phyloP scores from a whole-genome alignment of 192 early-diverging fungal genomes.

The Rhizophagus prolifer region DNA sequence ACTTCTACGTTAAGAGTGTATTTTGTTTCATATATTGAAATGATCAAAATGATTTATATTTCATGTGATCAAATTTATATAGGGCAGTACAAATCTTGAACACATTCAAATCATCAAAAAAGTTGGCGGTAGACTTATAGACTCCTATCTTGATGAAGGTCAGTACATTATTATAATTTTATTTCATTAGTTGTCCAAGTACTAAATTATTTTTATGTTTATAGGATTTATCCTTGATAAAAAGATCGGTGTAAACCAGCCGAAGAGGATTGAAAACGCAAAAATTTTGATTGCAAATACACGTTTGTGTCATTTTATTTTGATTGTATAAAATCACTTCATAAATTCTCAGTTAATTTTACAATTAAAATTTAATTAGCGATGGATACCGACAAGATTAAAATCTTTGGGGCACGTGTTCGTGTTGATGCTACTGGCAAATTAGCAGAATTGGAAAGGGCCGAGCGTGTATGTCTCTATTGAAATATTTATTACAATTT shows the following conservation, averaged over 20 bases:
- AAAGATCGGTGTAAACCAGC: slow-evolving; percentile 98
- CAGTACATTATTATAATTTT: neutral
- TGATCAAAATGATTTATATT: too few species aligned
- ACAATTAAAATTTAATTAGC: slow-evolving; percentile 47
- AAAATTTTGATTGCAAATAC: slow-evolving; percentile 98
- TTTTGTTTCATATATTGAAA: slow-evolving; percentile 8
- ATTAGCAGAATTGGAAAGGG: slow-evolving; percentile 97
- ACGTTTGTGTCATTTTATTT: slow-evolving; percentile 53
- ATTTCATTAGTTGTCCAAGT: neutral
- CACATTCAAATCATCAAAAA: slow-evolving; percentile 99
- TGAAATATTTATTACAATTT: neutral
- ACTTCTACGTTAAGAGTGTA: neutral
- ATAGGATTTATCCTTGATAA: slow-evolving; percentile 97
- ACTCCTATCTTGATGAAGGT: slow-evolving; percentile 95
- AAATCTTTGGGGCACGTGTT: slow-evolving; percentile 97
- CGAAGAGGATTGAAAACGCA: slow-evolving; percentile 93
- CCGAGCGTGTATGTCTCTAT: slow-evolving; percentile 65
- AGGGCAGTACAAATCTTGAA: slow-evolving; percentile 95
- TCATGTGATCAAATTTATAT: neutral
- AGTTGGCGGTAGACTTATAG: slow-evolving; percentile 88
- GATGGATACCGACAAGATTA: slow-evolving; percentile 99
- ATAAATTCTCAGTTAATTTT: neutral
- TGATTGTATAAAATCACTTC: neutral
- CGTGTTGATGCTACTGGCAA: slow-evolving; percentile 95
- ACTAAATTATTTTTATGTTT: neutral